Base-by-base conservation (phyloP, 192 early-diverging fungal species). In the Coemansia sp. region DNA sequence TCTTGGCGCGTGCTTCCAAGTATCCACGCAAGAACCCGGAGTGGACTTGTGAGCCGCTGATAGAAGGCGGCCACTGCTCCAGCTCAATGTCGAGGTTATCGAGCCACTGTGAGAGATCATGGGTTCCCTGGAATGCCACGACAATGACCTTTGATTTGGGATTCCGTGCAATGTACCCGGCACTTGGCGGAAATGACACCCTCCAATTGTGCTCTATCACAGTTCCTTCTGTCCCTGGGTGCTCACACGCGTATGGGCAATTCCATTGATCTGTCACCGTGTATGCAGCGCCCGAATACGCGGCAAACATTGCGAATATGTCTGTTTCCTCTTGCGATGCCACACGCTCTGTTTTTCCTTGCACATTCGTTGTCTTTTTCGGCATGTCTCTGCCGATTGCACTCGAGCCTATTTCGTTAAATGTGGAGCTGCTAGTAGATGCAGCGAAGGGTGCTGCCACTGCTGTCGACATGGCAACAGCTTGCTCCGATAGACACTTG, bases 61-160 rank as follows among this genome's bases (percentile, higher is more conserved):
- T 61, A 2, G 41, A 49, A 0, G 63, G 41, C 20, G 79, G 78
- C 73, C 76, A 85, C 2, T 61, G 51, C 8, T 52, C 59, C 36
- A 76, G 63, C 6, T 12, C 60, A 39, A 78, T 33, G 30, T 78
- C 61, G 11, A 77, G 21, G 30, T 73, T 82, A 5, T 85, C 76
- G 5, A 64, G 30, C 78, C 71, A 78, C 55, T 81, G 78, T 2
- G 67, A 33, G 10, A 24, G 7, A 51, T 75, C 65, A 6, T 71
- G 60, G 15, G 83, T 85, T 21, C 84, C 84, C 39, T 72, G 78
- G 70, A 78, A 80, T 5, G 75, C 72, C 30, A 78, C 69, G 12
- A 76, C 62, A 10, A 85, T 59, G 24, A 72, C 21, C 4, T 60
- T 38, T 6, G 61, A 64, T 41, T 46, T 51, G 18, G 72, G 72